phyloP scores from a whole-genome alignment of 306 rosid genomes.

The Acacia confusa region DNA sequence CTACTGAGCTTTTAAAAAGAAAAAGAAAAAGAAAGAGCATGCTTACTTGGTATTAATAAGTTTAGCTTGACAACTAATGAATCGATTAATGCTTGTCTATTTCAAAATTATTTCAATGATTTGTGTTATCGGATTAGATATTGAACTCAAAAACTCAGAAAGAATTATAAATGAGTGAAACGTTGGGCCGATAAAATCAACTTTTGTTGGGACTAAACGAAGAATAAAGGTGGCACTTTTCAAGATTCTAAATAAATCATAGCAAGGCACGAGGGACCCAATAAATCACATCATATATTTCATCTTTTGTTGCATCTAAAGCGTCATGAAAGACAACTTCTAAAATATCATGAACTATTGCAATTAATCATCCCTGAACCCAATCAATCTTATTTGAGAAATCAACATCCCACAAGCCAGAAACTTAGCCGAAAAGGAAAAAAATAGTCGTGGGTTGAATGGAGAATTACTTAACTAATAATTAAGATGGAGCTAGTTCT shows the following conservation, averaged over 20 bases:
- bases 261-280: slow-evolving; percentile 30
- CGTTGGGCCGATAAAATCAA: neutral
- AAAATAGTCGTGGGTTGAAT: too few species aligned
- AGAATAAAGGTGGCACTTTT: neutral
- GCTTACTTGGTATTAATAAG: neutral
- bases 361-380: slow-evolving; percentile 17
- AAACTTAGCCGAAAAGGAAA: neutral
- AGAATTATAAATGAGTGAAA: neutral
- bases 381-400: slow-evolving; percentile 25
- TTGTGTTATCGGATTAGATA: neutral
- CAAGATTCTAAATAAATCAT: slow-evolving; percentile 34
- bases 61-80: neutral
- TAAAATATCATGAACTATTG: neutral
- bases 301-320: slow-evolving; percentile 26
- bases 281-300: slow-evolving; percentile 31
- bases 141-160: neutral
- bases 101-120: neutral
- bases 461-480: neutral
- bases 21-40: too few species aligned
- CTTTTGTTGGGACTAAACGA: neutral
- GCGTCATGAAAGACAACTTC: slow-evolving; percentile 14
- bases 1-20: neutral
- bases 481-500: neutral
- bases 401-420: slow-evolving; percentile 8
- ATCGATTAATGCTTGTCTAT: neutral